Evolutionary conservation across 2,329 filamentous ascomycete genomes (phyloP).

Genomic region (Aschersonia sp.): DNA sequence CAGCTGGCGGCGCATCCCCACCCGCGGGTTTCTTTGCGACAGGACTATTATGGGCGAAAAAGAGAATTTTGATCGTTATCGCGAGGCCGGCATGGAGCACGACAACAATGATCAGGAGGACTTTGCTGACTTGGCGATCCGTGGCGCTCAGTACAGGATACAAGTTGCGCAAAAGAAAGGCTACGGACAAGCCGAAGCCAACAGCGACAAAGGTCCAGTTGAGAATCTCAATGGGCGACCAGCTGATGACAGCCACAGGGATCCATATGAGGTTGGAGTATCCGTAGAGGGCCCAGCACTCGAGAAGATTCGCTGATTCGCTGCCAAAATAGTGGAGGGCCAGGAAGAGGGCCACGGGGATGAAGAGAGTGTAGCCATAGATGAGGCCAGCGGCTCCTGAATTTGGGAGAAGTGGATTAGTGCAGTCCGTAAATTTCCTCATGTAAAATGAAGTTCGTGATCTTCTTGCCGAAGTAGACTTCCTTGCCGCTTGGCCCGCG

Average conservation of each 20-base stretch:
- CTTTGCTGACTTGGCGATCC: constrained; percentile 81
- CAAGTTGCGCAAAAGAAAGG: constrained; percentile 73
- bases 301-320: constrained; percentile 81
- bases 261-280: constrained; percentile 98
- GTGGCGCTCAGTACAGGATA: constrained; percentile 88
- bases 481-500: background rate
- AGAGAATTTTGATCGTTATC: constrained; percentile 88
- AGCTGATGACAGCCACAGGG: constrained; percentile 79
- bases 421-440: background rate
- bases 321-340: constrained; percentile 91
- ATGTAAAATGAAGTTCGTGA: background rate
- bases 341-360: constrained; percentile 75
- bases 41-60: constrained; percentile 70
- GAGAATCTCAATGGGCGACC: constrained; percentile 70
- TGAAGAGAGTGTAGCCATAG: constrained; percentile 85
- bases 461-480: background rate
- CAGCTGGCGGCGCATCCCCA: constrained; percentile 9
- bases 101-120: constrained; percentile 71
- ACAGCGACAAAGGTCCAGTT: constrained; percentile 91
- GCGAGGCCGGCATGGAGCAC: constrained; percentile 77
- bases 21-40: constrained; percentile 24
- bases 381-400: constrained; percentile 74
- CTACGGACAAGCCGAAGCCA: constrained; percentile 68
- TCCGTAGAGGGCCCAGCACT: constrained; percentile 91
- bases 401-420: background rate